Evolutionary conservation across 2,329 filamentous ascomycete species (phyloP), one percentile per base, ranked within the genome.

Genomic region (Diaporthe sp.): DNA sequence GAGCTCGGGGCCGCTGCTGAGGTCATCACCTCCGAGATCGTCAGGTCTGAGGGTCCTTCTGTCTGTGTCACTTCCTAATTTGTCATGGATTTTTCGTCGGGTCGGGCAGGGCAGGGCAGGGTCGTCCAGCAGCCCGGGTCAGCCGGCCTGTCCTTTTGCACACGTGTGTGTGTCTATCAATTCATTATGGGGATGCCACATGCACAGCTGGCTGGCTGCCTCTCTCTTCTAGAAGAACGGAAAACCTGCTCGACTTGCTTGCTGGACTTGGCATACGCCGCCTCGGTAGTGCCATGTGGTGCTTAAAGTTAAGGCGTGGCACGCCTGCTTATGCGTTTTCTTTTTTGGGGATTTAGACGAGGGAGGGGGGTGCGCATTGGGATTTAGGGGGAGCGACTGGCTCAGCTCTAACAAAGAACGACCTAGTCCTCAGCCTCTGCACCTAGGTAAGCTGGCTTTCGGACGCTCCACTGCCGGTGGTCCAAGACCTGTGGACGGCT

Each of bases 241-340:
- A 42, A 70, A 53, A 55, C 34, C 65, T 53, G 47, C 31, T 53
- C 20, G 49, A 17, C 22, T 55, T 25, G 65, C 31, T 25, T 53
- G 47, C 13, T 25, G 20, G 31, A 20, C 47, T 68, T 55, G 65
- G 61, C 65, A 68, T 4, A 31, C 22, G n/a, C n/a, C n/a, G 65
- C n/a, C 34, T 22, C 49, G 49, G 49, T 70, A 55, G 65, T 17
- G 65, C 65, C 65, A 68, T 53, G 61, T 28, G 25, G 42, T 67
- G 31, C 47, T 68, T 22, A 42, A 55, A n/a, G 34, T 70, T 22
- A 70, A 70, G 42, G 34, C 22, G 39, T 68, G 47, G 47, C 65
- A 51, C 15, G 47, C 22, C 9, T 34, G n/a, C 44, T 53, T 47
- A 13, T 68, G 63, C 44, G 20, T 68, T 68, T 53, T 22, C 47